Evolutionary conservation across 2,329 filamentous ascomycete species (phyloP).

Genomic region (Penicillium hesseltinei): DNA sequence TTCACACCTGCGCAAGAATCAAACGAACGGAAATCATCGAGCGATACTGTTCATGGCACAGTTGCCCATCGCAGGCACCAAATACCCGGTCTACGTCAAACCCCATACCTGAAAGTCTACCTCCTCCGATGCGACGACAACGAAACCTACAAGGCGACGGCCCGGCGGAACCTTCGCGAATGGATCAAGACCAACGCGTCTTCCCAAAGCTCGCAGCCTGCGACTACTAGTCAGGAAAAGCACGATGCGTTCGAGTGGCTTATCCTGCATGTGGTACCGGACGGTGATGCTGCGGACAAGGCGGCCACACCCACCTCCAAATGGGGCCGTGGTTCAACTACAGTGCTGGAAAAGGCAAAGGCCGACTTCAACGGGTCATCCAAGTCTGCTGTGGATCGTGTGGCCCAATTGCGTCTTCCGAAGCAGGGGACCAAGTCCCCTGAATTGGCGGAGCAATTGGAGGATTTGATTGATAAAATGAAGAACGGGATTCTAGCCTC

Average conservation of each 20-base stretch:
- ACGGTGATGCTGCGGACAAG: slow-evolving; percentile 67
- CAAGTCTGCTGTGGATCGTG: slow-evolving; percentile 71
- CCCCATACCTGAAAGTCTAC: slow-evolving; percentile 88
- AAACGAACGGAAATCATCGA: slow-evolving; percentile 36
- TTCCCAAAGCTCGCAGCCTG: slow-evolving; percentile 31
- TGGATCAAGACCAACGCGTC: slow-evolving; percentile 82
- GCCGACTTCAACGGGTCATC: slow-evolving; percentile 82
- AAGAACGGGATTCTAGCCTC: slow-evolving; percentile 83
- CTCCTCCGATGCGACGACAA: slow-evolving; percentile 93
- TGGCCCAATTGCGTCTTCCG: slow-evolving; percentile 78
- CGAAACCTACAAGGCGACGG: slow-evolving; percentile 81
- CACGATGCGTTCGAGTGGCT: slow-evolving; percentile 97
- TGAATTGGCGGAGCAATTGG: slow-evolving; percentile 79
- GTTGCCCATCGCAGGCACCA: slow-evolving; percentile 72
- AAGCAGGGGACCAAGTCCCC: slow-evolving; percentile 63
- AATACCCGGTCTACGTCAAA: slow-evolving; percentile 88
- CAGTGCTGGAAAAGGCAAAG: slow-evolving; percentile 83
- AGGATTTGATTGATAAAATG: slow-evolving; percentile 79
- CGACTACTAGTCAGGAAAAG: slow-evolving; percentile 72
- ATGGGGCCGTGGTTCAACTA: slow-evolving; percentile 76
- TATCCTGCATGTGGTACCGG: slow-evolving; percentile 88
- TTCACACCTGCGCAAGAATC: slow-evolving; percentile 64
- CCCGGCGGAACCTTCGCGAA: slow-evolving; percentile 76
- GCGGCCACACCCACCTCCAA: slow-evolving; percentile 59
- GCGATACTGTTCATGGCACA: slow-evolving; percentile 36